Percentiles rank a stretch among this genome's conserved stretches.
Evolutionary conservation across 129 eudicot species (phyloP).

Genomic region (Ambrosia trifida): DNA sequence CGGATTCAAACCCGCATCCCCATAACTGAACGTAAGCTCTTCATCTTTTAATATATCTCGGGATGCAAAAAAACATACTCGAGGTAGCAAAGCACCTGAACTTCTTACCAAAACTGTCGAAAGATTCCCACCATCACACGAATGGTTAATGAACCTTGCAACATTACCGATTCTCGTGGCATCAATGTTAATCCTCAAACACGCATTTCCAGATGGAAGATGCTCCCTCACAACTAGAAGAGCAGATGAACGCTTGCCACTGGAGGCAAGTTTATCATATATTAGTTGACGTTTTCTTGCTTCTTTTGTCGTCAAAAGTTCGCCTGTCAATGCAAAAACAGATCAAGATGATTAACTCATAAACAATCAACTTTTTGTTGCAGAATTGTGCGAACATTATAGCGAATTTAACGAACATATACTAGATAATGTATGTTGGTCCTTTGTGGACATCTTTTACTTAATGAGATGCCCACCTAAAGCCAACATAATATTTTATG

Average conservation of each 20-base stretch:
- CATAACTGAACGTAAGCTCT: constrained; percentile 90
- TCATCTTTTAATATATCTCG: constrained; percentile 61
- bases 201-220: constrained; percentile 80
- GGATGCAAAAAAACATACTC: constrained; percentile 80
- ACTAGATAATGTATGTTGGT: constrained; percentile 27
- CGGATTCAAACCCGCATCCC: constrained; percentile 52
- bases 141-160: constrained; percentile 87
- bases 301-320: constrained; percentile 77
- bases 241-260: constrained; percentile 55
- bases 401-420: not conserved
- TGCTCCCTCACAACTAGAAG: constrained; percentile 93
- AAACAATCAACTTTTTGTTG: not conserved
- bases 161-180: constrained; percentile 75
- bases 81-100: constrained; percentile 80
- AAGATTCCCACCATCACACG: constrained; percentile 94
- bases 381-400: not conserved
- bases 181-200: constrained; percentile 88
- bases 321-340: constrained; percentile 45
- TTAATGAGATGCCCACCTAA: constrained; percentile 44
- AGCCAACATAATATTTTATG: constrained; percentile 31
- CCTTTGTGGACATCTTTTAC: constrained; percentile 35
- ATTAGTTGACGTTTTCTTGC: constrained; percentile 65
- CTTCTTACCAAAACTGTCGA: constrained; percentile 60
- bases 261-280: constrained; percentile 55
- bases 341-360: not conserved